Evolutionary conservation across 371 early-diverging fungal genomes (phyloP), one percentile per base, ranked within the genome.

Genomic region (Rhizopus microsporus): DNA sequence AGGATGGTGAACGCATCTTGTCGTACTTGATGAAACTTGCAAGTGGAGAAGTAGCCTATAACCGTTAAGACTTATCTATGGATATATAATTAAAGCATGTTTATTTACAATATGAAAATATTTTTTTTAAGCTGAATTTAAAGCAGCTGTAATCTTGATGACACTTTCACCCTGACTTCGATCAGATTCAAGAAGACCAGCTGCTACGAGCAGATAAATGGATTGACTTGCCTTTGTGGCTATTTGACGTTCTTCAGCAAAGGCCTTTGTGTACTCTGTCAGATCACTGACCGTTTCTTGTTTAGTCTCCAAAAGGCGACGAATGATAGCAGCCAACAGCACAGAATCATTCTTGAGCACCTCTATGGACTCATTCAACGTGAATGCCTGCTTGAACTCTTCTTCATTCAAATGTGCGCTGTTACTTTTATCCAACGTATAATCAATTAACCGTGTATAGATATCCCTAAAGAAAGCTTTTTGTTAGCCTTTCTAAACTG

Each of bases 11-110:
- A 16, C 77, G 75, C 17, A 65, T 88, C 32, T 56, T 86, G 15
- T 69, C 61, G 4, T 86, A 88, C 59, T 65, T 88, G 39, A 73
- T 86, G 32, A 75, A 75, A 44, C 67, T 88, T 57, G 81, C 82
- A n/a, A 77, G 77, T 42, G 81, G 83, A 8, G 89, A 86, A 50
- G 67, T 65, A 30, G 58, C 68, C 56, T 64, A 66, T 56, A 61
- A 79, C 49, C 74, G 76, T 32, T 79, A 73, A 59, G 23, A 2
- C 23, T 23, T 23, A 2, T 23, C 23, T 23, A 23, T 23, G 23
- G 23, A 23, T 23, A 23, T 23, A 23, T 23, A 23, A 23, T 23
- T 23, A 23, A 23, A 23, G 23, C 23, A 23, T 23, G 23, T 23
- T 23, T 23, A 23, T 23, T 23, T 23, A 23, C 23, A 23, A 46